A percentile compares a stretch with the other conserved stretches of the same genome.
Evolutionary conservation across 371 early-diverging fungal species (phyloP).

Genomic region (Mortierella sp.): DNA sequence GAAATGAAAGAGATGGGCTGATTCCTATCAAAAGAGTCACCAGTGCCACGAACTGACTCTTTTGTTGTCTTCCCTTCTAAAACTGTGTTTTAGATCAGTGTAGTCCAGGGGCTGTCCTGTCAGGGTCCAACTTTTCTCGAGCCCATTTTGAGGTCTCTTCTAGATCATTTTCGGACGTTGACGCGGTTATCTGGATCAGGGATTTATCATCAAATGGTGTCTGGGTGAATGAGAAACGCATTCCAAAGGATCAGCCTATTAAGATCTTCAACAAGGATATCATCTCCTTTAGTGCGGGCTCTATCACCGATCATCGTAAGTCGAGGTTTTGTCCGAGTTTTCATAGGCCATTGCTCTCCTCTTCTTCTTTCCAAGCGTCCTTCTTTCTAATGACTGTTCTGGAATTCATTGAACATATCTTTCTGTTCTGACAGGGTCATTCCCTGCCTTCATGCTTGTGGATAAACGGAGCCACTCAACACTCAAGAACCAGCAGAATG

Average conservation of each 20-base stretch:
- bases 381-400: background rate
- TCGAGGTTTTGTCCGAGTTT: background rate
- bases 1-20: background rate
- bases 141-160: constrained; percentile 34
- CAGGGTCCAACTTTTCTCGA: constrained; percentile 11
- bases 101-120: constrained; percentile 23
- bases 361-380: no score
- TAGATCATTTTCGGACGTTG: constrained; percentile 24
- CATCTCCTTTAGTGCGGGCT: constrained; percentile 16
- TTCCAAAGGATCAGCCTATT: constrained; percentile 24
- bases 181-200: constrained; percentile 40
- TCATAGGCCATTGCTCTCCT: background rate
- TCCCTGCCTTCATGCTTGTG: constrained; percentile 25
- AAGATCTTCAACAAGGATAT: constrained; percentile 34
- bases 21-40: background rate
- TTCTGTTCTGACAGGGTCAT: background rate
- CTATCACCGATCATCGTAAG: constrained; percentile 10
- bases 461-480: constrained; percentile 19
- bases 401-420: background rate
- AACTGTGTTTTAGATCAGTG: constrained; percentile 18
- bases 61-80: background rate
- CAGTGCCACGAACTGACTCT: background rate
- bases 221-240: constrained; percentile 36
- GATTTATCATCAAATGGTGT: constrained; percentile 45
- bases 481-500: constrained; percentile 7